Percentiles rank a stretch among this genome's conserved stretches.
phyloP scores from a whole-genome alignment of 2,329 filamentous ascomycete species.

The Phyllosticta capitalensis region DNA sequence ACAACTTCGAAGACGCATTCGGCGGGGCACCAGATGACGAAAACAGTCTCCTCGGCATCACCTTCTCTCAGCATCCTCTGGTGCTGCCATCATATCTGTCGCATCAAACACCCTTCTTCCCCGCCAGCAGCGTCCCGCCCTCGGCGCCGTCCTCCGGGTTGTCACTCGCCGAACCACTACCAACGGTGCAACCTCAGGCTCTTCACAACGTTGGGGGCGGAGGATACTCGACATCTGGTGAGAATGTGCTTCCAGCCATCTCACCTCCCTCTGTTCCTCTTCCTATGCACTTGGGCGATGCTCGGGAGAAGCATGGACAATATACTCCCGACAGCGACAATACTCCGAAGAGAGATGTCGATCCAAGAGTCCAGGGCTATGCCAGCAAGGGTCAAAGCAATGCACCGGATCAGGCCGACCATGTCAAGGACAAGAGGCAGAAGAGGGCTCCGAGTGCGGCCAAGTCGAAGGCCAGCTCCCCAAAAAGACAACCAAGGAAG shows the following conservation, averaged over 20 bases:
- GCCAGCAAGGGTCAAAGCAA: background rate
- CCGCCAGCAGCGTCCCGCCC: too few relatives aligned
- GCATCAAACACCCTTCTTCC: background rate
- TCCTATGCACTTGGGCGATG: background rate
- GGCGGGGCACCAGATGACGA: background rate
- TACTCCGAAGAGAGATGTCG: background rate
- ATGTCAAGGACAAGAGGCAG: background rate
- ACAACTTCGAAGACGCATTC: background rate
- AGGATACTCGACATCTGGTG: background rate
- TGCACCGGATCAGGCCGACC: background rate
- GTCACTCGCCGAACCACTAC: background rate
- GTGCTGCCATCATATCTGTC: too few relatives aligned
- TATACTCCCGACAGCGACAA: background rate
- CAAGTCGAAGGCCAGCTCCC: background rate
- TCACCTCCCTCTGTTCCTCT: background rate
- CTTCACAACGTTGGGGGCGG: background rate
- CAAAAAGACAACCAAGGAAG: background rate
- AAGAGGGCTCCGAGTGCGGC: background rate
- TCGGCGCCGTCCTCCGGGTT: too few relatives aligned
- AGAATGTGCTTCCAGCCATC: background rate
- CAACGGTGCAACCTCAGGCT: background rate
- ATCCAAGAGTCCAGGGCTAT: background rate
- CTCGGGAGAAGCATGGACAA: background rate
- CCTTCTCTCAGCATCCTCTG: background rate
- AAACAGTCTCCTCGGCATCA: background rate